These are phyloP conservation scores for Malus domestica DNA, from an alignment of 306 rosid genomes.

Conservation along the genomic window ASM211411v1 NC_041789.1:22117501-22118000, in stretches of 20 bases:
- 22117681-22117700: not conserved
- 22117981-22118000: not conserved
- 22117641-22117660: conserved; percentile 35
- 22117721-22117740: not conserved
- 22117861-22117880: not conserved
- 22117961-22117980: not conserved
- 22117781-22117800: not conserved
- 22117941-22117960: not conserved
- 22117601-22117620: conserved; percentile 31
- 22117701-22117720: not conserved
- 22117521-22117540: conserved; percentile 9
- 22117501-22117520: conserved; percentile 17
- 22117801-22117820: not conserved
- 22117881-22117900: not conserved
- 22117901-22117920: not conserved
- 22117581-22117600: conserved; percentile 52
- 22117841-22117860: not conserved
- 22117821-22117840: not conserved
- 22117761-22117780: not conserved
- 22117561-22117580: conserved; percentile 19
- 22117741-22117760: not conserved
- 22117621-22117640: conserved; percentile 35
- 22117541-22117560: conserved; percentile 8
- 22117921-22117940: not conserved
- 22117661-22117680: not conserved